Conservation (phyloP, 2,329 filamentous ascomycete species). For the Trichoderma koningii region DNA sequence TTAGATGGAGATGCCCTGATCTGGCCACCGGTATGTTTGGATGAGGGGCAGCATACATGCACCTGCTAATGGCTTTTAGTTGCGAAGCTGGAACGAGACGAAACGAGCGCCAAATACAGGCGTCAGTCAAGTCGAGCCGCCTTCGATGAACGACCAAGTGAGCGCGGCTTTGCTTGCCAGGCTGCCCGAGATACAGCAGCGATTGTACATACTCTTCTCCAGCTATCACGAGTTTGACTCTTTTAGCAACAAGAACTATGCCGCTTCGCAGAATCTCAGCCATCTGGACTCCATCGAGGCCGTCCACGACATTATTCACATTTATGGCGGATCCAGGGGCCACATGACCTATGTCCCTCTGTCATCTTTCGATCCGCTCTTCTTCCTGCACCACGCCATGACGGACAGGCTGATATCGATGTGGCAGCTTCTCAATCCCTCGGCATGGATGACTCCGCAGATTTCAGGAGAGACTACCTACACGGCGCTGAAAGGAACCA, state of each 20-base stretch:
- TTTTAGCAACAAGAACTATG: slow-evolving; percentile 70
- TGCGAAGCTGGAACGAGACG: slow-evolving; percentile 61
- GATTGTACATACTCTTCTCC: slow-evolving; percentile 68
- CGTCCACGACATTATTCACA: slow-evolving; percentile 65
- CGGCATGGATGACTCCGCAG: slow-evolving; percentile 64
- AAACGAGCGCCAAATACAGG: slow-evolving; percentile 54
- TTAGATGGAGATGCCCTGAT: slow-evolving; percentile 60
- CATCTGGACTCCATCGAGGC: slow-evolving; percentile 66
- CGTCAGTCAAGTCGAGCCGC: slow-evolving; percentile 36
- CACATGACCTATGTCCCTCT: slow-evolving; percentile 72
- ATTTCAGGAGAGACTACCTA: slow-evolving; percentile 60
- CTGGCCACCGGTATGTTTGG: slow-evolving; percentile 56
- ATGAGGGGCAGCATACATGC: neutral
- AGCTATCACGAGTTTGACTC: slow-evolving; percentile 67
- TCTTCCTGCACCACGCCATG: slow-evolving; percentile 76
- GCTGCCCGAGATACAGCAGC: slow-evolving; percentile 57
- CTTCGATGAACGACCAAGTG: slow-evolving; percentile 62
- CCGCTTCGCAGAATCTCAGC: slow-evolving; percentile 48
- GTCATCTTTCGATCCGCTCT: slow-evolving; percentile 77
- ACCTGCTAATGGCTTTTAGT: slow-evolving; percentile 42
- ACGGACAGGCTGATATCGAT: slow-evolving; percentile 75
- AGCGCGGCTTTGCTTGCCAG: slow-evolving; percentile 49
- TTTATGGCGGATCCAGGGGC: slow-evolving; percentile 59
- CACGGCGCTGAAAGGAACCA: slow-evolving; percentile 56
- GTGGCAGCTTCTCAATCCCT: slow-evolving; percentile 74